Evolutionary conservation across 78 protist genomes (phyloP), one percentile per base, ranked within the genome.

Genomic region (Protostelium mycophagum): DNA sequence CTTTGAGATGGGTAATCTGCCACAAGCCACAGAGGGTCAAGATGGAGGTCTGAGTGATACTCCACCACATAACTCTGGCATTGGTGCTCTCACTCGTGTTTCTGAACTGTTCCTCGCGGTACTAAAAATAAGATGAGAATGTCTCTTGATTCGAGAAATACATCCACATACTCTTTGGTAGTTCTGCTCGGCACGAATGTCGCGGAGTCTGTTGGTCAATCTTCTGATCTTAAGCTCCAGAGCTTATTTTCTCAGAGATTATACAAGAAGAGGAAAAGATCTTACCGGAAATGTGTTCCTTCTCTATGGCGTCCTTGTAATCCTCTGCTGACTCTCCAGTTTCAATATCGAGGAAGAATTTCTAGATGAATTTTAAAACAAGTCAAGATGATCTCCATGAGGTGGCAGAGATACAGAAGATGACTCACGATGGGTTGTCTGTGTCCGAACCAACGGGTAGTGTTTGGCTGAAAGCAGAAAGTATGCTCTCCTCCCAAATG

Each of bases 41-140:
- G 51, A 92, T 90, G n/a, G 89, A 38, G 5, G 89, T 37, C 87
- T 92, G 94, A 28, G 88, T 34, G 73, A 92, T 63, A 36, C 92
- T 87, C 94, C 94, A 92, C 94, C 94, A 92, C 91, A 89, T 92
- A 36, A 92, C 94, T 36, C 94, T 36, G 38, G 89, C 38, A 39
- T 92, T 92, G 84, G 94, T 92, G 36, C 85, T 37, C 85, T 92
- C 94, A 36, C 85, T 37, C 36, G 94, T 92, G 85, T 92, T 92
- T 89, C 94, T 91, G 91, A 92, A 92, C 63, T 38, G 38, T 9
- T 84, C 39, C 86, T 92, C 94, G 83, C 94, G 87, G 36, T 51
- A 36, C 87, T 87, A 89, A n/a, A n/a, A n/a, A n/a, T n/a, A n/a
- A n/a, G n/a, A n/a, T n/a, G n/a, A n/a, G n/a, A n/a, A n/a, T n/a